These are phyloP conservation scores for Solanum rostratum DNA, from an alignment of 257 asterid species.

Conservation along the genomic window DNA sequence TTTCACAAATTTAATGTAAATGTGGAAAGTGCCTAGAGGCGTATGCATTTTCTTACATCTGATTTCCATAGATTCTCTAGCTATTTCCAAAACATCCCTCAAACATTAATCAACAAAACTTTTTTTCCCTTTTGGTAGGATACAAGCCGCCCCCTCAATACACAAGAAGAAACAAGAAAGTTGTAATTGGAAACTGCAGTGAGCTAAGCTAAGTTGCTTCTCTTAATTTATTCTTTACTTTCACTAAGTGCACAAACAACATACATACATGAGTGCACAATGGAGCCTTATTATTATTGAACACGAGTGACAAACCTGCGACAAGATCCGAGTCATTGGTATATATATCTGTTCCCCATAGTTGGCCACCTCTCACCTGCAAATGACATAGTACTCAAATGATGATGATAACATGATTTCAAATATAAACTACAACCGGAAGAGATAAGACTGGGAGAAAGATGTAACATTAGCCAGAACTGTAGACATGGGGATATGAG, in stretches of 20 bases:
- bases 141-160: background rate
- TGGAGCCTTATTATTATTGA: background rate
- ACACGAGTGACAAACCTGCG: constrained; percentile 42
- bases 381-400: constrained; percentile 16
- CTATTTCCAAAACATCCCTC: background rate
- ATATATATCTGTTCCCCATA: constrained; percentile 97
- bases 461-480: background rate
- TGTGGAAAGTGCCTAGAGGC: background rate
- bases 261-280: background rate
- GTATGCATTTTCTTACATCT: background rate
- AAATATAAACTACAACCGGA: background rate
- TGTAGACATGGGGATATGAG: background rate
- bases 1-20: background rate
- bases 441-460: background rate
- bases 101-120: background rate
- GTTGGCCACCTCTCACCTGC: constrained; percentile 96
- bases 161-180: background rate
- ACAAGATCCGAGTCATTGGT: constrained; percentile 98
- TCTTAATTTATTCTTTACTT: background rate
- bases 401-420: background rate
- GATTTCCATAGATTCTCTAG: background rate
- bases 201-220: background rate
- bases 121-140: background rate
- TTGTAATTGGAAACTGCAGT: background rate
- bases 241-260: background rate